Percentiles rank a stretch among this genome's conserved stretches.
phyloP scores from a whole-genome alignment of 805 yeast genomes.

The Grigorovia humatica region DNA sequence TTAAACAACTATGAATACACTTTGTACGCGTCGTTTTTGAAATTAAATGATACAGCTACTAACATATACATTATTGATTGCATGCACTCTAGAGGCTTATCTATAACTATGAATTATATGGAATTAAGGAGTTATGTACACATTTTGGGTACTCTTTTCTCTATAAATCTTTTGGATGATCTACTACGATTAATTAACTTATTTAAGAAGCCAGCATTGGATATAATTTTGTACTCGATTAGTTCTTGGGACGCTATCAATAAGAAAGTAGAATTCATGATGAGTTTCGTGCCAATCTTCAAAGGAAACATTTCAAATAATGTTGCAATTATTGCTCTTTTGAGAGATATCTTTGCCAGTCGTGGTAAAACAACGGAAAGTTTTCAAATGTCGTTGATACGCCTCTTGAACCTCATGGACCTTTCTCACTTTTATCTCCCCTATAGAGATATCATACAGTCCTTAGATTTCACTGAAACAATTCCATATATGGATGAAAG shows the following conservation, averaged over 20 bases:
- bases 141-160: background rate
- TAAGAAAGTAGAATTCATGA: too few relatives aligned
- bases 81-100: background rate
- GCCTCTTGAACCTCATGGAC: background rate
- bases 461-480: background rate
- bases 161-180: background rate
- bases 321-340: too few relatives aligned
- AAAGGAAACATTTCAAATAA: too few relatives aligned
- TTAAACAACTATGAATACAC: background rate
- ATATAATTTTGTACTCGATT: too few relatives aligned
- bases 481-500: background rate
- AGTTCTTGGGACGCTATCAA: too few relatives aligned
- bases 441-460: background rate
- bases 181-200: constrained; percentile 9
- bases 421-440: too few relatives aligned
- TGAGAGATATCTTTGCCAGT: too few relatives aligned
- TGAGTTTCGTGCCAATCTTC: too few relatives aligned
- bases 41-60: background rate
- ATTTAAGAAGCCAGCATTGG: background rate
- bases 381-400: too few relatives aligned
- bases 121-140: background rate
- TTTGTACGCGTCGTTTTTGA: background rate
- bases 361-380: too few relatives aligned
- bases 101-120: background rate
- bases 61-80: background rate